Conservation (phyloP, 139 green algal genomes). For the Asterochloris erici region DNA sequence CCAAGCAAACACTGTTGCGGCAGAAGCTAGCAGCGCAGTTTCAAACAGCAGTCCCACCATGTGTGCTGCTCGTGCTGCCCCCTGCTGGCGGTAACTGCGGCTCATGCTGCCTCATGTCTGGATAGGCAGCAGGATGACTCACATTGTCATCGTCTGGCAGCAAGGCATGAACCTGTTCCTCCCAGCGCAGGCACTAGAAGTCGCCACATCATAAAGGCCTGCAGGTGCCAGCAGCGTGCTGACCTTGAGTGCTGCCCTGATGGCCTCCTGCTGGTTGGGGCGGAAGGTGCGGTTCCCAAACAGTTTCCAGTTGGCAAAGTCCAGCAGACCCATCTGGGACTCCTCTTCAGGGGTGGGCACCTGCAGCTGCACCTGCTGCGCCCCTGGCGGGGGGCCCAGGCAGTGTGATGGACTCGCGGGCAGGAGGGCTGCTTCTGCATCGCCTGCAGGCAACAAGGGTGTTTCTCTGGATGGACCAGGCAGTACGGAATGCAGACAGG, state of each 20-base stretch:
- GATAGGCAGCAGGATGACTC: neutral
- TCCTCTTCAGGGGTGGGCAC: constrained; percentile 21
- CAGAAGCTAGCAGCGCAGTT: neutral
- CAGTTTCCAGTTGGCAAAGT: constrained; percentile 45
- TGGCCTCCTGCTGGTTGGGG: constrained; percentile 57
- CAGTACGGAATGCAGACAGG: too few species aligned
- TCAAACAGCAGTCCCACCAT: neutral
- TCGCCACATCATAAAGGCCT: neutral
- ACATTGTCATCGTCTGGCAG: neutral
- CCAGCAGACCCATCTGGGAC: constrained; percentile 29
- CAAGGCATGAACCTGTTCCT: neutral
- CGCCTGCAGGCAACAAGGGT: neutral
- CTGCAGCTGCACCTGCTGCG: neutral
- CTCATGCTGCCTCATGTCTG: neutral
- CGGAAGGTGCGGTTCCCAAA: constrained; percentile 61
- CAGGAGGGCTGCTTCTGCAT: neutral
- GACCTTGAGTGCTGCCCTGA: constrained; percentile 56
- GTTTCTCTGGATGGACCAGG: neutral
- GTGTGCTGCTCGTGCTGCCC: neutral
- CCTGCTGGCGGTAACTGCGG: neutral
- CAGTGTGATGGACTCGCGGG: neutral
- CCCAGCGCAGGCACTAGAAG: neutral
- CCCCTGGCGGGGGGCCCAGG: neutral
- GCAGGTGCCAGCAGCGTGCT: neutral
- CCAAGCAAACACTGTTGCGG: neutral